Percentiles rank a stretch among this genome's conserved stretches.
phyloP scores from a whole-genome alignment of 2,329 filamentous ascomycete genomes.

The Fusarium succisae region DNA sequence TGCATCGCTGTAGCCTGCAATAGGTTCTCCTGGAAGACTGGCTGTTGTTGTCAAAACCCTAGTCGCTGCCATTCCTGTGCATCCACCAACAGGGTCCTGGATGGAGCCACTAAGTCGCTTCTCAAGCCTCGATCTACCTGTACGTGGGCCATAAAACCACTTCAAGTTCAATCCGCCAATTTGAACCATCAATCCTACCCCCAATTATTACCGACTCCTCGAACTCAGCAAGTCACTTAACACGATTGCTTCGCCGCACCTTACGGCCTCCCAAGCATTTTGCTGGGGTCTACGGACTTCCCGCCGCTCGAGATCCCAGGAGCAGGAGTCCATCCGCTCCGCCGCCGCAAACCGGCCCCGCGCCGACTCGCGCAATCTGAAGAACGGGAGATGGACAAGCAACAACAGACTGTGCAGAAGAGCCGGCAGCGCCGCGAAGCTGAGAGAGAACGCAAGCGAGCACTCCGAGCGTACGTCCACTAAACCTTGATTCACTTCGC shows the following conservation, averaged over 20 bases:
- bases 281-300: slow-evolving; percentile 43
- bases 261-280: slow-evolving; percentile 21
- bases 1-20: neutral
- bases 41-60: slow-evolving; percentile 8
- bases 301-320: slow-evolving; percentile 41
- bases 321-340: slow-evolving; percentile 34
- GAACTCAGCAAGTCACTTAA: neutral
- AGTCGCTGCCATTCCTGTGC: slow-evolving; percentile 11
- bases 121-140: slow-evolving; percentile 37
- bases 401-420: slow-evolving; percentile 44
- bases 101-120: slow-evolving; percentile 41
- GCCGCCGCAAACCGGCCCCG: slow-evolving; percentile 42
- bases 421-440: slow-evolving; percentile 43
- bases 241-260: neutral
- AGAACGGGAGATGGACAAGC: slow-evolving; percentile 44
- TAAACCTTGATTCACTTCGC: neutral
- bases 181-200: slow-evolving; percentile 30
- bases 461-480: slow-evolving; percentile 41
- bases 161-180: slow-evolving; percentile 41
- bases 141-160: slow-evolving; percentile 41
- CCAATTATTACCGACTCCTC: slow-evolving; percentile 16
- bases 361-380: slow-evolving; percentile 37
- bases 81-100: slow-evolving; percentile 39
- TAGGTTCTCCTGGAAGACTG: slow-evolving; percentile 18
- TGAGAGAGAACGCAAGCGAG: slow-evolving; percentile 44